Evolutionary conservation across 2,329 filamentous ascomycete species (phyloP).

Genomic region (Didymella pinodella): DNA sequence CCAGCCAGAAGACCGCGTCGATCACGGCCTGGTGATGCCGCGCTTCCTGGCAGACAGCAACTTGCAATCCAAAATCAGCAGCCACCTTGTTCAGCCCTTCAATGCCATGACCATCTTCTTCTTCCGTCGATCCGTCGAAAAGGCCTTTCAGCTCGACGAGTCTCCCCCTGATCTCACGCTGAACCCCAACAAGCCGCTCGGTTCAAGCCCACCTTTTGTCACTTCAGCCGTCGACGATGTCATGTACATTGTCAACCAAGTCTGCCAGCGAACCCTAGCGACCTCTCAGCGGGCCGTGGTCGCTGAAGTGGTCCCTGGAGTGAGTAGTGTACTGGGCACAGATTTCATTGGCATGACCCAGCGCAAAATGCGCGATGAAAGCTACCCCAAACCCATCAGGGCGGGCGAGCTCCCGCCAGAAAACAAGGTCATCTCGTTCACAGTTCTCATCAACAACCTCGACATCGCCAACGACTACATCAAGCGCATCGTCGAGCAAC

Average conservation of each 20-base stretch:
- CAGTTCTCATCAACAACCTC: conserved; percentile 94
- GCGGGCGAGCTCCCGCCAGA: conserved; percentile 87
- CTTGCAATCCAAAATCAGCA: conserved; percentile 78
- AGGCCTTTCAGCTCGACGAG: conserved; percentile 96
- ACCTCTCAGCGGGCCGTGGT: conserved; percentile 85
- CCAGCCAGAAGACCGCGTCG: conserved; percentile 61
- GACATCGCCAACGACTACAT: conserved; percentile 93
- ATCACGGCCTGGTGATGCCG: conserved; percentile 69
- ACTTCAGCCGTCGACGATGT: conserved; percentile 96
- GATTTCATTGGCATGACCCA: conserved; percentile 98
- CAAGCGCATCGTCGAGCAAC: conserved; percentile 78
- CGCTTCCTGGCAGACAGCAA: conserved; percentile 80
- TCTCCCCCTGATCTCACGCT: conserved; percentile 80
- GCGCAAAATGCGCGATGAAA: conserved; percentile 96
- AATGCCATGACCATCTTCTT: conserved; percentile 95
- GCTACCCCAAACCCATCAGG: conserved; percentile 80
- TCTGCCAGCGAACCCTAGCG: conserved; percentile 83
- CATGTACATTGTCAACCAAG: conserved; percentile 98
- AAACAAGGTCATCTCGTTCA: conserved; percentile 85
- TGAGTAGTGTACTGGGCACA: conserved; percentile 80
- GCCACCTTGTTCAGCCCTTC: conserved; percentile 80
- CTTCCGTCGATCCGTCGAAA: conserved; percentile 94
- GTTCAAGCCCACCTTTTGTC: conserved; percentile 85
- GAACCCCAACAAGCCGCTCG: conserved; percentile 73
- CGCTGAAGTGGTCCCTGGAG: conserved; percentile 76